Conservation (phyloP, 176 grass and related monocot species). For the Cocos nucifera region DNA sequence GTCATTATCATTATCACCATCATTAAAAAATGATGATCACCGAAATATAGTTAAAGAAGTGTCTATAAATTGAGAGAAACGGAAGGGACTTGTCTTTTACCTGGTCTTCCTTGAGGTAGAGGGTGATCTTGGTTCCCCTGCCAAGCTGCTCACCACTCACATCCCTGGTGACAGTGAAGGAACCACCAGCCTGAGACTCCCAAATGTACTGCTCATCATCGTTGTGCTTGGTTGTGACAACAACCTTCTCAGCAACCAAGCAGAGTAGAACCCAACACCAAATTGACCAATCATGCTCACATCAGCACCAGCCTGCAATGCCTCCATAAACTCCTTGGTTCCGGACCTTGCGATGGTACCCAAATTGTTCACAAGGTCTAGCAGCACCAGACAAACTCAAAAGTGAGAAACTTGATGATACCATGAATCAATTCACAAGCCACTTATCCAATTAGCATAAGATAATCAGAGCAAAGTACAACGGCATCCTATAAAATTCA, state of each 20-base stretch:
- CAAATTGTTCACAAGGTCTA: conserved; percentile 16
- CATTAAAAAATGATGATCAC: too few species aligned
- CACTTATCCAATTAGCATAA: too few species aligned
- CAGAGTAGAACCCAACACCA: conserved; percentile 9
- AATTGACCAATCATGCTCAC: conserved; percentile 17
- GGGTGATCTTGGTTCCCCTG: conserved; percentile 15
- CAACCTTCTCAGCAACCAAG: conserved; percentile 8
- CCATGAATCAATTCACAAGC: too few species aligned
- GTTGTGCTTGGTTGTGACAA: conserved; percentile 15
- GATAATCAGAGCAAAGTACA: too few species aligned
- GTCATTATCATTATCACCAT: too few species aligned
- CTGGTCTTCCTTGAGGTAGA: conserved; percentile 11
- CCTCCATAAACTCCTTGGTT: conserved; percentile 14
- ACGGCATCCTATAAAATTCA: too few species aligned
- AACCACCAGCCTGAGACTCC: conserved; percentile 8
- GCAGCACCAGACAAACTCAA: too few species aligned
- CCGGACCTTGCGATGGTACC: conserved; percentile 12
- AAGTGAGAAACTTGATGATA: too few species aligned
- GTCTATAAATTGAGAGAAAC: too few species aligned
- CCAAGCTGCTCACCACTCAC: background rate
- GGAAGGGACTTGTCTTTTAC: background rate
- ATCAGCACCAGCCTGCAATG: conserved; percentile 9
- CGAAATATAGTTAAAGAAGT: too few species aligned
- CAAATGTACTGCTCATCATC: conserved; percentile 11
- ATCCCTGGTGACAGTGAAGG: background rate